These are phyloP conservation scores for Zhuliangozyma blackwelliae DNA, from an alignment of 1,139 yeast genomes.

Conservation along the genomic window DNA sequence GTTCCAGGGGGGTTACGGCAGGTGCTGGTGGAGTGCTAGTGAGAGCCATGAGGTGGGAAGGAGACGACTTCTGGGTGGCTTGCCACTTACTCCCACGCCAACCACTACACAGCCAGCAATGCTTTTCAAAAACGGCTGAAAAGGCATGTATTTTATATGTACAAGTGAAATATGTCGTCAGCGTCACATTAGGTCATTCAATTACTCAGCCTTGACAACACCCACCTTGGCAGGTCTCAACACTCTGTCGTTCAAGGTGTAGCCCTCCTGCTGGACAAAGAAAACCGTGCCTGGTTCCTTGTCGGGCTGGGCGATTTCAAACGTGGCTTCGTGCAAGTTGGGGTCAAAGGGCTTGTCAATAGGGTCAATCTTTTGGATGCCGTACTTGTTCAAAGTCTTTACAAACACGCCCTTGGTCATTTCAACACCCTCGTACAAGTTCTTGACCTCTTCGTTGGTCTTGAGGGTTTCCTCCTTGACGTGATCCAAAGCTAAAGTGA, in stretches of 20 bases:
- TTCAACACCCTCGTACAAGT: constrained; percentile 82
- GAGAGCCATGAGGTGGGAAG: no score
- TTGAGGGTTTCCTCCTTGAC: constrained; percentile 64
- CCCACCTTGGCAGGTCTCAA: constrained; percentile 97
- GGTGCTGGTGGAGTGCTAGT: no score
- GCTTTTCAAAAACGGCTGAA: no score
- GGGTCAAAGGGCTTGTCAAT: constrained; percentile 86
- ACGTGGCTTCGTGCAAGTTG: constrained; percentile 88
- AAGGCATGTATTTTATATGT: no score
- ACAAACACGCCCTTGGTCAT: constrained; percentile 89
- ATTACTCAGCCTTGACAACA: constrained; percentile 58
- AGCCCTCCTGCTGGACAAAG: constrained; percentile 91
- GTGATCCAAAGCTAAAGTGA: constrained; percentile 79
- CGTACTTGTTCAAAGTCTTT: constrained; percentile 78
- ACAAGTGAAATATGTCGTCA: no score
- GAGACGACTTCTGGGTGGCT: no score
- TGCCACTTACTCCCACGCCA: no score
- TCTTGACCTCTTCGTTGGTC: constrained; percentile 61
- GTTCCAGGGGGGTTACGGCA: no score
- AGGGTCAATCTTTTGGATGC: constrained; percentile 78
- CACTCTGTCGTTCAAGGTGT: constrained; percentile 79
- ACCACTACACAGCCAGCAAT: no score
- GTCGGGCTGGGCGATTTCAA: constrained; percentile 82
- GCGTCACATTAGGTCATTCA: no score
- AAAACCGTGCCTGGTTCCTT: constrained; percentile 92